These are phyloP conservation scores for Saccharomycopsis schoenii DNA, from an alignment of 805 yeast species.

Conservation along the genomic window DNA sequence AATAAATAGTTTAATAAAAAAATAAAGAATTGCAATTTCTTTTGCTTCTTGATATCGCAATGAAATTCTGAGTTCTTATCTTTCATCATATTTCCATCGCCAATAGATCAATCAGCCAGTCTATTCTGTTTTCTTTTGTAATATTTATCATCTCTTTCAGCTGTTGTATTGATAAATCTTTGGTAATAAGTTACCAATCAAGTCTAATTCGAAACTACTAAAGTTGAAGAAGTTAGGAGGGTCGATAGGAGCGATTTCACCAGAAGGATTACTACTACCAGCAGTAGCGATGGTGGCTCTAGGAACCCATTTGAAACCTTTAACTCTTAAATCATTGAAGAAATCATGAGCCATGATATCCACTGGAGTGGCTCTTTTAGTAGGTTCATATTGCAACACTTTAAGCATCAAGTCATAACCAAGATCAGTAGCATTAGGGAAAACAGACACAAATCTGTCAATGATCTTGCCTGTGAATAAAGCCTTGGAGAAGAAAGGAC, in stretches of 20 bases:
- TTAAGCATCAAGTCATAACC: slow-evolving; percentile 78
- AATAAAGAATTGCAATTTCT: neutral
- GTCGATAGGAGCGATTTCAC: slow-evolving; percentile 28
- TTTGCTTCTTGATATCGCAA: neutral
- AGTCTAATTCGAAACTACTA: slow-evolving; percentile 55
- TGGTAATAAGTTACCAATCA: slow-evolving; percentile 25
- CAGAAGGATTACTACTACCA: slow-evolving; percentile 18
- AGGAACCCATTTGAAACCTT: slow-evolving; percentile 41
- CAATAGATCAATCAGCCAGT: neutral
- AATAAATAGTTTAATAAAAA: neutral
- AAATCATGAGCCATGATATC: slow-evolving; percentile 81
- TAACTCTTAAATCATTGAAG: slow-evolving; percentile 72
- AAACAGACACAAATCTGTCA: slow-evolving; percentile 52
- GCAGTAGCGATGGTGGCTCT: slow-evolving; percentile 29
- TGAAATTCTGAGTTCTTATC: neutral
- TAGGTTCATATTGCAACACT: slow-evolving; percentile 86
- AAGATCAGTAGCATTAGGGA: slow-evolving; percentile 70
- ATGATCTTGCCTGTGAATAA: slow-evolving; percentile 46
- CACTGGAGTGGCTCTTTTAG: slow-evolving; percentile 67
- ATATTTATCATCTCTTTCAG: neutral
- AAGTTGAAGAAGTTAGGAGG: slow-evolving; percentile 54
- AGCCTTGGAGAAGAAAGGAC: slow-evolving; percentile 62
- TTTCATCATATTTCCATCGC: neutral
- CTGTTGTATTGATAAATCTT: slow-evolving; percentile 10
- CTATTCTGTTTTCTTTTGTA: neutral